Evolutionary conservation across 768 basidiomycete species (phyloP), one percentile per base, ranked within the genome.

Genomic region (Boletus subcaerulescens): DNA sequence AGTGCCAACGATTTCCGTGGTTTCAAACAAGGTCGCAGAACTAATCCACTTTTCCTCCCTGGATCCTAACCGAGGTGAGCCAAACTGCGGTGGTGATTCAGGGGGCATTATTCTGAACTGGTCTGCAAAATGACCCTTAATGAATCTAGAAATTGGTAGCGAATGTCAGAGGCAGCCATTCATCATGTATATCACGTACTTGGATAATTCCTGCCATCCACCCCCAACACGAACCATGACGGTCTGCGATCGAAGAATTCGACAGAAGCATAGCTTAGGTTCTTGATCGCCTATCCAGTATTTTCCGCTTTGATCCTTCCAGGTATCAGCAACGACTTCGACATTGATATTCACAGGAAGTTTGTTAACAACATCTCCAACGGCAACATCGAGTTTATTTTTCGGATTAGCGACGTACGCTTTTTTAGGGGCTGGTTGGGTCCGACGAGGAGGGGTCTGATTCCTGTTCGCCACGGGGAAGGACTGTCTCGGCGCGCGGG

Each of bases 181-280:
- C 33, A 45, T 46, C 20, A 48, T 46, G 13, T 39, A 31, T 9
- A n/a, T 13, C 24, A 77, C 86, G 44, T 68, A 95, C 93, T 86
- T 93, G 18, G 91, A 92, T 49, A 98, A 73, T 69, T 96, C 93
- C 52, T 83, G 76, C 94, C 94, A 98, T 17, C 95, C 95, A 35
- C 95, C 95, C 26, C 94, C 94, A 14, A 97, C 92, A 55, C 94
- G 83, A 42, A 98, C 94, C 94, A 97, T 97, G 58, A 96, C 93
- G 0, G 90, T 93, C 63, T 93, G 89, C 2, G 89, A 93, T 12
- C 93, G 85, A 26, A 96, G 73, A 44, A 96, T 96, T 26, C 94
- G 82, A 69, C 93, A 93, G 70, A 93, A 96, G 70, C 92, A 95
- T 32, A 96, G 76, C 69, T 86, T 93, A 7, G 92, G 84, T 48